These are phyloP conservation scores for Eucalyptus decipiens DNA, from an alignment of 345 rosid species.

Conservation along the genomic window DNA sequence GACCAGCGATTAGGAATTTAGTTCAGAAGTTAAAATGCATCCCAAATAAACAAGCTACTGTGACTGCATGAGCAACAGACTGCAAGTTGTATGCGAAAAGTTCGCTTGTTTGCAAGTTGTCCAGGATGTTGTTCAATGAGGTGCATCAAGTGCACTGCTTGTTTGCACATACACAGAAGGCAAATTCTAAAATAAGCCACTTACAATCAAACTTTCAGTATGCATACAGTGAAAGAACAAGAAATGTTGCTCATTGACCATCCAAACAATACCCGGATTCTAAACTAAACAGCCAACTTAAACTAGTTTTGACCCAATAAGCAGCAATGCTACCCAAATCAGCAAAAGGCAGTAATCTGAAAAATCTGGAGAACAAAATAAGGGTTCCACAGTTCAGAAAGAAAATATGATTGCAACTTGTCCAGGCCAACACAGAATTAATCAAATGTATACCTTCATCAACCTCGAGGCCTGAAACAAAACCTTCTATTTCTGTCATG, in stretches of 20 bases:
- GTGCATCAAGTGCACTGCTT: background rate
- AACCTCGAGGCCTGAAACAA: slow-evolving; percentile 85
- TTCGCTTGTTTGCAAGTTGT: background rate
- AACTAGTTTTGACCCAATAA: background rate
- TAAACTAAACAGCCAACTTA: background rate
- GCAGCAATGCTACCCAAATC: background rate
- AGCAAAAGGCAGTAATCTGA: background rate
- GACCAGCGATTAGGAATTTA: background rate
- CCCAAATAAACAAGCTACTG: background rate
- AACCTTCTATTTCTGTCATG: slow-evolving; percentile 90
- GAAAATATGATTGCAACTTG: background rate
- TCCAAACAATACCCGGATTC: background rate
- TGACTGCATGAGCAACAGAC: background rate
- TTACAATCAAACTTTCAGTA: background rate
- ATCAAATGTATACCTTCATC: slow-evolving; percentile 45
- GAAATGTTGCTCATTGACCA: background rate
- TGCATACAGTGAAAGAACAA: background rate
- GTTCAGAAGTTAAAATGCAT: background rate
- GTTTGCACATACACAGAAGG: background rate
- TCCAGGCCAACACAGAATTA: background rate
- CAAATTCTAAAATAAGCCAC: background rate
- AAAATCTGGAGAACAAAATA: background rate
- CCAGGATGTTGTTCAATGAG: background rate
- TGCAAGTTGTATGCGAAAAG: background rate
- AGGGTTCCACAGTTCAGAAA: background rate